Base-by-base conservation (phyloP, 2,329 filamentous ascomycete species). In the Colletotrichum sp. region DNA sequence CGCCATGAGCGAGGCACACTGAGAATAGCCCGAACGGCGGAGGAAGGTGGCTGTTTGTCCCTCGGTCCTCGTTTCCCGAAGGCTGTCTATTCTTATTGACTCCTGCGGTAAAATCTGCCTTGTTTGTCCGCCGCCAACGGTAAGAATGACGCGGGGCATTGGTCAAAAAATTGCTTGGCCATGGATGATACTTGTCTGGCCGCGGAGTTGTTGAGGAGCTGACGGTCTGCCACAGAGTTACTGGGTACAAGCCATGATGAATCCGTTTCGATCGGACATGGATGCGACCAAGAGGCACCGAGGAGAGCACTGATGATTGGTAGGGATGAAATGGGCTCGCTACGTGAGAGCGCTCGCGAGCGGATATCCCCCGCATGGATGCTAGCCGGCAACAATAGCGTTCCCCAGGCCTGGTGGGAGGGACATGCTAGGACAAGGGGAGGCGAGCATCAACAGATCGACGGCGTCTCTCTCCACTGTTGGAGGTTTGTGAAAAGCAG, bases 331-430 rank as follows among this genome's bases (percentile, higher is more conserved):
- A 21, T 71, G 62, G 49, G 36, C 36, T 39, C 32, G 28, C n/a
- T 26, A 34, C 39, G 64, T 74, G 68, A 63, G 68, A 44, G 68
- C 36, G 59, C 57, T 36, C 49, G 68, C 74, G 44, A 69, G 70
- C 74, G 70, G 71, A 74, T 69, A 62, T 76, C 34, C 74, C 74
- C 74, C 74, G 74, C 71, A 76, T 68, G 59, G 69, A 75, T 75
- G 69, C 69, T 75, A 55, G 69, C 63, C 44, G 24, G 62, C 52
- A 60, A 16, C 18, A 60, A 49, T 64, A 65, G 64, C 71, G 59
- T 74, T 69, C 70, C 71, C 64, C 74, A 68, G 65, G 63, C 69
- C 44, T 59, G 65, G 44, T 76, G 57, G 59, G 59, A 69, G 70
- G 59, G 59, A 69, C 60, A 74, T 62, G 65, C 71, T 66, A 34